These are phyloP conservation scores for Sclerotinia sclerotiorum DNA, from an alignment of 2,329 filamentous ascomycete species.

Conservation along the genomic window DNA sequence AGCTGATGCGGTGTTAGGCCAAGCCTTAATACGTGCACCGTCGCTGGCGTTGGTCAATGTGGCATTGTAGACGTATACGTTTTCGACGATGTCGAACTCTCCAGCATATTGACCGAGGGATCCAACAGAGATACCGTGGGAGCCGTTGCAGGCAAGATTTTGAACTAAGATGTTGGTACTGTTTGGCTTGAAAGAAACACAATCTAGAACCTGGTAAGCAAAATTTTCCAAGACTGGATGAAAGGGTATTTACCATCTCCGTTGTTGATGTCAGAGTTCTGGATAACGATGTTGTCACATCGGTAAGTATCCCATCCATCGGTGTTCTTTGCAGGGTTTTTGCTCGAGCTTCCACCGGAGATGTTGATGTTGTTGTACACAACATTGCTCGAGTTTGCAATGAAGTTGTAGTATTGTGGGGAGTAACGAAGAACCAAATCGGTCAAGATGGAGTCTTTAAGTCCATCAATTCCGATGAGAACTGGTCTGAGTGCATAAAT, in stretches of 20 bases:
- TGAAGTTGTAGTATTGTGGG: slow-evolving; percentile 60
- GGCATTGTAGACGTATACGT: slow-evolving; percentile 64
- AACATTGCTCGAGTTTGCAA: slow-evolving; percentile 65
- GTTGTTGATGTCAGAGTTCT: slow-evolving; percentile 64
- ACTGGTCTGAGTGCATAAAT: slow-evolving; percentile 59
- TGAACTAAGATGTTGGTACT: slow-evolving; percentile 68
- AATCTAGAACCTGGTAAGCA: slow-evolving; percentile 46
- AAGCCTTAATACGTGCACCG: slow-evolving; percentile 72
- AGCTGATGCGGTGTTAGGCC: slow-evolving; percentile 54
- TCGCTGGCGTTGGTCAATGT: slow-evolving; percentile 57
- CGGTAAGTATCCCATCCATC: slow-evolving; percentile 67
- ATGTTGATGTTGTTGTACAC: slow-evolving; percentile 64
- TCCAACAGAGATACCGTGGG: slow-evolving; percentile 72
- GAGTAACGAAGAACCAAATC: slow-evolving; percentile 61
- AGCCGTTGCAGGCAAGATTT: slow-evolving; percentile 65
- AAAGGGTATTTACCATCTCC: slow-evolving; percentile 50
- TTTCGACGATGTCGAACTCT: slow-evolving; percentile 66
- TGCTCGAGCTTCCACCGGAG: slow-evolving; percentile 52
- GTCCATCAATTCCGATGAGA: slow-evolving; percentile 56
- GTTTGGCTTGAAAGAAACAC: slow-evolving; percentile 74
- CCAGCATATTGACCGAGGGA: slow-evolving; percentile 64
- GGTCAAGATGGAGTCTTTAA: slow-evolving; percentile 57
- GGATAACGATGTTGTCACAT: slow-evolving; percentile 61
- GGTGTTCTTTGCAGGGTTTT: slow-evolving; percentile 62
- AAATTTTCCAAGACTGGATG: not conserved